phyloP scores from a whole-genome alignment of 2,329 filamentous ascomycete species.

The Paraconiothyrium sp. region DNA sequence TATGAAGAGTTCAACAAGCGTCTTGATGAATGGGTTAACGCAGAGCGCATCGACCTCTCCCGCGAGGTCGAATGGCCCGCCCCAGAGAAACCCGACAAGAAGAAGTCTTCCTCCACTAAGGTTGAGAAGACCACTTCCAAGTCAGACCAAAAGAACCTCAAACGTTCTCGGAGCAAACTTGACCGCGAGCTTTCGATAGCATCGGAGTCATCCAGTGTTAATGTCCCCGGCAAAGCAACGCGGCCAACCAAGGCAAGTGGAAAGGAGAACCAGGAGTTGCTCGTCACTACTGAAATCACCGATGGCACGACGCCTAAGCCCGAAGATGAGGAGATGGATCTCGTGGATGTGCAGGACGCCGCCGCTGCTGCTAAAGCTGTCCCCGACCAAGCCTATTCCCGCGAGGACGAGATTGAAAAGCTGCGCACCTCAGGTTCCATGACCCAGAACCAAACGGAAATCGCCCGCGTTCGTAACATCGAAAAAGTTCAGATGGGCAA shows the following conservation, averaged over 20 bases:
- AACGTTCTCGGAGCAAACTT: slow-evolving; percentile 56
- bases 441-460: slow-evolving; percentile 98
- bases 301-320: slow-evolving; percentile 59
- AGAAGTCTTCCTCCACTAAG: slow-evolving; percentile 64
- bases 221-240: slow-evolving; percentile 56
- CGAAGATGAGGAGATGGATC: slow-evolving; percentile 62
- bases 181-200: slow-evolving; percentile 67
- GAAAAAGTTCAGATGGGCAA: slow-evolving; percentile 93
- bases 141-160: slow-evolving; percentile 58
- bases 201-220: slow-evolving; percentile 60
- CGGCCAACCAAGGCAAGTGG: slow-evolving; percentile 66
- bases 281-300: slow-evolving; percentile 57
- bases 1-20: slow-evolving; percentile 98
- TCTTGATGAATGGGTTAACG: slow-evolving; percentile 86
- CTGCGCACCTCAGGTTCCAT: slow-evolving; percentile 93
- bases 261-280: slow-evolving; percentile 66
- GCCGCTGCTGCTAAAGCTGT: slow-evolving; percentile 63
- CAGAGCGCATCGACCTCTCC: slow-evolving; percentile 82
- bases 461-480: slow-evolving; percentile 94
- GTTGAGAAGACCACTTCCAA: slow-evolving; percentile 52
- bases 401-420: slow-evolving; percentile 95
- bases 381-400: slow-evolving; percentile 68
- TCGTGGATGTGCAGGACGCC: slow-evolving; percentile 62
- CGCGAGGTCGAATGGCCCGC: slow-evolving; percentile 97
- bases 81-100: slow-evolving; percentile 88